phyloP scores from a whole-genome alignment of 2,329 filamentous ascomycete genomes.

The Cladosporium sp. region DNA sequence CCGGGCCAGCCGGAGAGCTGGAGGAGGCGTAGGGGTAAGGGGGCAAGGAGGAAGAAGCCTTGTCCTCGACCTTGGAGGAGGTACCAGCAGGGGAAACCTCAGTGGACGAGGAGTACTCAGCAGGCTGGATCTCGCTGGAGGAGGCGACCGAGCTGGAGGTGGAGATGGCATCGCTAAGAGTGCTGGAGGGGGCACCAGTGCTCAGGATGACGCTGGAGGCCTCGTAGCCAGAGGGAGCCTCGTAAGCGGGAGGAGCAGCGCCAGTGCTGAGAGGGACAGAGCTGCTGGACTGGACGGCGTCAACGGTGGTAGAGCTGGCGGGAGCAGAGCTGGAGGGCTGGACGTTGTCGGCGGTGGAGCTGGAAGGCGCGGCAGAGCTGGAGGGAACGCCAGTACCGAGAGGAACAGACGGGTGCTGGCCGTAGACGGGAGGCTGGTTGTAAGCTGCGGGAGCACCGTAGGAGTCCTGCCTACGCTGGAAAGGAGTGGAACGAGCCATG shows the following conservation, averaged over 20 bases:
- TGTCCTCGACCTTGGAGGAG: slow-evolving; percentile 13
- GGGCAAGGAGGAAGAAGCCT: slow-evolving; percentile 17
- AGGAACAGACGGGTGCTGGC: slow-evolving; percentile 10
- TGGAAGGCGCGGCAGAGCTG: slow-evolving; percentile 8
- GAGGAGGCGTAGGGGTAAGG: slow-evolving; percentile 15
- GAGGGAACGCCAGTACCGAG: slow-evolving; percentile 12
- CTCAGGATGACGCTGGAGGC: slow-evolving; percentile 9
- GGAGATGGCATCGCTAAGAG: slow-evolving; percentile 9
- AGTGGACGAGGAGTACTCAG: slow-evolving; percentile 11
- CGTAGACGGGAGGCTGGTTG: slow-evolving; percentile 14
- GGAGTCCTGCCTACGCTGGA: slow-evolving; percentile 11
- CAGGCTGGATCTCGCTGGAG: background rate
- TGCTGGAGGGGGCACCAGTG: slow-evolving; percentile 14
- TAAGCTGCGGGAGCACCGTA: slow-evolving; percentile 18
- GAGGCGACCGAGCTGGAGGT: slow-evolving; percentile 6
- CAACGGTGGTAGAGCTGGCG: background rate
- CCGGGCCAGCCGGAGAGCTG: slow-evolving; percentile 14
- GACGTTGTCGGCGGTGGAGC: slow-evolving; percentile 14
- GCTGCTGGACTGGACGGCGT: background rate
- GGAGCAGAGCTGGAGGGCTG: slow-evolving; percentile 10
- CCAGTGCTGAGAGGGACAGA: slow-evolving; percentile 3
- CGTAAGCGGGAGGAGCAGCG: slow-evolving; percentile 3
- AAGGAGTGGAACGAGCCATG: slow-evolving; percentile 16
- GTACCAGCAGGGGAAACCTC: slow-evolving; percentile 11
- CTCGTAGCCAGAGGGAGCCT: slow-evolving; percentile 9